Evolutionary conservation across 768 basidiomycete genomes (phyloP), one percentile per base, ranked within the genome.

Genomic region (Phylloporus sp.): DNA sequence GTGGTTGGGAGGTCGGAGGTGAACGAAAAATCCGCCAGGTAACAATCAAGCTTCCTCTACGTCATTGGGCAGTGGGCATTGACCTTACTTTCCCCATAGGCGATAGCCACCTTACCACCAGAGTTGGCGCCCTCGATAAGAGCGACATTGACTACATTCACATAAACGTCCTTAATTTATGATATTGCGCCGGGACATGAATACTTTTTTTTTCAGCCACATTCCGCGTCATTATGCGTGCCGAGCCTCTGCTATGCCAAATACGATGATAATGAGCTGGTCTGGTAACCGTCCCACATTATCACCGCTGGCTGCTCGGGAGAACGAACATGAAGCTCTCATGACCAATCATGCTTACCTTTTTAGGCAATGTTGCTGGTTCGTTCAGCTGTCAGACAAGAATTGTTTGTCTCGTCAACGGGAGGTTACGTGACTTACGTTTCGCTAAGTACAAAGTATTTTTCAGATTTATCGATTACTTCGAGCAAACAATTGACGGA

Each of bases 1-100:
- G 76, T 50, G 88, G 87, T 9, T 97, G 93, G 94, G 90, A 91
- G 38, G 86, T 90, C 32, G 92, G 94, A 11, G 91, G 91, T 2
- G 78, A 85, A 66, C 81, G 81, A 34, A 70, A 80, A 52, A 72
- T 80, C 50, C 73, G 70, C 26, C 81, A 80, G 79, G 90, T 90
- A 54, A 72, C 65, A 35, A 45, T 47, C 34, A 42, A 22, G 23
- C 16, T 18, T 32, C 18, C 32, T n/a, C 23, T 24, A 24, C 13
- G n/a, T 35, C 22, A 31, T 39, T 41, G n/a, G n/a, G n/a, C 49
- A 42, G 28, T 45, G 9, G n/a, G n/a, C n/a, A n/a, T n/a, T 45
- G 39, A 47, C 39, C 51, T 62, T 44, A 39, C 40, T 35, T 32
- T 27, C 13, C 45, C 32, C 28, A 31, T 44, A 74, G 70, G 60